Conservation (phyloP, 179 eudicot species). For the Spergularia azorica region DNA sequence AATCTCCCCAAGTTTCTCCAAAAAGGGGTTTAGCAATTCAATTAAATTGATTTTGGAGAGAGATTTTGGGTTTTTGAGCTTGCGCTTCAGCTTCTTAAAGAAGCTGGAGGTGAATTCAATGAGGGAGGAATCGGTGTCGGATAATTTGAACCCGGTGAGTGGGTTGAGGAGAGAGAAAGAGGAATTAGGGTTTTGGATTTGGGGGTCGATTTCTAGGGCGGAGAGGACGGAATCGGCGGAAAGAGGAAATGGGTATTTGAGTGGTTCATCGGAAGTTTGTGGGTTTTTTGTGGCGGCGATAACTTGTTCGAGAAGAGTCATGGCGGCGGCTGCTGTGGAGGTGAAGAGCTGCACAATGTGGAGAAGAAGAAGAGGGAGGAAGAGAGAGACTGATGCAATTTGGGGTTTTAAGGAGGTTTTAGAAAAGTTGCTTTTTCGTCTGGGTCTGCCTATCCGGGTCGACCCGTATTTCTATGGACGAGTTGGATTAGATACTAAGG, state of each 20-base stretch:
- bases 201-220: slow-evolving; percentile 29
- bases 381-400: background rate
- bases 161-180: slow-evolving; percentile 32
- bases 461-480: too few relatives aligned
- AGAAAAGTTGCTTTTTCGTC: background rate
- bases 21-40: slow-evolving; percentile 29
- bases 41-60: slow-evolving; percentile 35
- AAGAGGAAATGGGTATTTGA: slow-evolving; percentile 30
- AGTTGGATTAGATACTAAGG: too few relatives aligned
- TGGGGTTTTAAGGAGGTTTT: slow-evolving; percentile 15
- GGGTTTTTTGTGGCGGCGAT: slow-evolving; percentile 30
- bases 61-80: slow-evolving; percentile 45
- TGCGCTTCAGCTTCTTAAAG: slow-evolving; percentile 39
- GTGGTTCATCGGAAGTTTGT: slow-evolving; percentile 21
- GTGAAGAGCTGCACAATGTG: background rate
- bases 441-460: too few relatives aligned
- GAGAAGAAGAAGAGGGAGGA: background rate
- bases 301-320: slow-evolving; percentile 40
- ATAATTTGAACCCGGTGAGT: slow-evolving; percentile 53
- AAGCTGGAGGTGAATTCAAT: slow-evolving; percentile 33
- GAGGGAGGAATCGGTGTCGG: slow-evolving; percentile 34
- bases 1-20: slow-evolving; percentile 35
- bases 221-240: slow-evolving; percentile 29
- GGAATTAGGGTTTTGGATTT: slow-evolving; percentile 26
- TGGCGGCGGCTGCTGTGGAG: slow-evolving; percentile 14